Evolutionary conservation across 768 basidiomycete species (phyloP).

Genomic region (Lactifluus volemus): DNA sequence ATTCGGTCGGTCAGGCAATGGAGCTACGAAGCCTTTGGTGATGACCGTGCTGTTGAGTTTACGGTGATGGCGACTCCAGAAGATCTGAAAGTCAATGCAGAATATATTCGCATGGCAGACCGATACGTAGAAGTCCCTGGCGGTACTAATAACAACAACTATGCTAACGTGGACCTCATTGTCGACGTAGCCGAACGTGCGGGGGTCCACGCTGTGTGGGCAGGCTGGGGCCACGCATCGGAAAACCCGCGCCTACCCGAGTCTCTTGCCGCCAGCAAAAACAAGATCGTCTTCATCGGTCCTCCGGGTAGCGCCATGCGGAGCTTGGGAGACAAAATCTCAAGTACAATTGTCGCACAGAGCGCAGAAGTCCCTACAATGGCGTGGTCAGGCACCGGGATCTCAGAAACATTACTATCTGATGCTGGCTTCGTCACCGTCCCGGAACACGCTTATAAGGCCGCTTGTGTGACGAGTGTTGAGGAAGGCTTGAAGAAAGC

Average conservation of each 20-base stretch:
- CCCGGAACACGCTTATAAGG: constrained; percentile 79
- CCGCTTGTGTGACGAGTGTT: constrained; percentile 81
- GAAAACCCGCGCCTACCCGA: constrained; percentile 97
- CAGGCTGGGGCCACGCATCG: constrained; percentile 99
- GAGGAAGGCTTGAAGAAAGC: constrained; percentile 82
- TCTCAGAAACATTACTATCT: constrained; percentile 77
- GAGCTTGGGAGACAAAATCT: constrained; percentile 98
- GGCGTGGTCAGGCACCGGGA: constrained; percentile 97
- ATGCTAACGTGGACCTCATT: constrained; percentile 98
- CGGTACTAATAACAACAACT: constrained; percentile 98
- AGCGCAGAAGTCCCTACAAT: constrained; percentile 94
- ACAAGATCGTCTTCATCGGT: constrained; percentile 98
- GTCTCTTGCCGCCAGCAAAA: constrained; percentile 80
- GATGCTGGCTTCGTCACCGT: constrained; percentile 88
- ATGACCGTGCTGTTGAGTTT: constrained; percentile 93
- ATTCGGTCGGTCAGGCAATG: constrained; percentile 98
- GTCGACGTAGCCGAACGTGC: constrained; percentile 96
- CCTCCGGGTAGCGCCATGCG: constrained; percentile 99
- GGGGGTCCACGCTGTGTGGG: constrained; percentile 99
- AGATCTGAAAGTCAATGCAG: constrained; percentile 96
- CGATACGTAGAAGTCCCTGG: constrained; percentile 98
- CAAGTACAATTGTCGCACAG: constrained; percentile 98
- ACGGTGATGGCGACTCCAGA: constrained; percentile 99
- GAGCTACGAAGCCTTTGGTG: constrained; percentile 99
- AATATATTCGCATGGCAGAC: constrained; percentile 99